Evolutionary conservation across 129 eudicot genomes (phyloP), one percentile per base, ranked within the genome.

Genomic region (Lactuca sativa): DNA sequence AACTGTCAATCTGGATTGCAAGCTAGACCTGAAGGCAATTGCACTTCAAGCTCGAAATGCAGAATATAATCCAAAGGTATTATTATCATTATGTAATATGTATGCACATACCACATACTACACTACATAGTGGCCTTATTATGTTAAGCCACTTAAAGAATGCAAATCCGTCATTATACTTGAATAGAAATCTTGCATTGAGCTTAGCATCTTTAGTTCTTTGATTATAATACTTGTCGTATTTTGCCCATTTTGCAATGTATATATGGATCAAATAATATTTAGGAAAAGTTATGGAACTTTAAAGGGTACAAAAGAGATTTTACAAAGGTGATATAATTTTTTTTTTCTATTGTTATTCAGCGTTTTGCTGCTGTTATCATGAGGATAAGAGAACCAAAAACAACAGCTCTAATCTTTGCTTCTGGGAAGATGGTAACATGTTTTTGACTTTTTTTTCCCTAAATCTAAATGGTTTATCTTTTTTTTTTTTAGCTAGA

Each of bases 291-390:
- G 30, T 25, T 25, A 2, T 25, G 30, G 30, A 25, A 25, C 30
- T 25, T 25, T 25, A 25, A 25, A 25, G 30, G 30, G 2, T 25
- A 37, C 52, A 11, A 21, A 31, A 36, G 30, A 53, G 15, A 33
- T 52, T 62, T 36, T 34, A 15, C 7, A 12, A 63, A 21, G 32
- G 10, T 57, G 38, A 44, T 57, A 43, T 32, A 7, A 21, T 21
- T 0, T 66, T 10, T 5, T 36, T 40, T 49, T 59, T 59, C 33
- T 48, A 15, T 47, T 40, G 33, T 62, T 71, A 34, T 80, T 52
- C 82, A 91, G 96, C 97, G 91, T 86, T 91, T 91, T 82, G 93
- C 95, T 78, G 97, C 95, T 4, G 97, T 91, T 69, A 91, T 88
- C 66, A 88, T 91, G 97, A 82, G 97, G 79, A 91, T 91, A 58